A percentile compares a stretch with the other conserved stretches of the same genome.
Evolutionary conservation across 441 rosid genomes (phyloP).

Genomic region (Gossypium aridum): DNA sequence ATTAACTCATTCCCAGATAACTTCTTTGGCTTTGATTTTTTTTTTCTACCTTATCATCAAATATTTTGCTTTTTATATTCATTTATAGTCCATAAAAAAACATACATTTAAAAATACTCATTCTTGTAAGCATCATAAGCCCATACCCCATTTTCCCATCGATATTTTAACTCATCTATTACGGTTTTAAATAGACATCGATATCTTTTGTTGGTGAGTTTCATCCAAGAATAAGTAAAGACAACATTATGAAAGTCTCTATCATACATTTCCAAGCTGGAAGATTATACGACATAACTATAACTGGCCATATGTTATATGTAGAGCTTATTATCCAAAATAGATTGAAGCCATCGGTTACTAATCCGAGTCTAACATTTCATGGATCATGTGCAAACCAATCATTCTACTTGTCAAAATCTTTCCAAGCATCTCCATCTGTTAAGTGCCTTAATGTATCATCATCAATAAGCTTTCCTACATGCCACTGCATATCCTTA

Average conservation of each 20-base stretch:
- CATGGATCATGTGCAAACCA: neutral
- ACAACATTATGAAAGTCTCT: neutral
- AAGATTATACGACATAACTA: too few relatives aligned
- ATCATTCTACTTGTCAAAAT: too few relatives aligned
- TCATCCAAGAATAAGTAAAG: neutral
- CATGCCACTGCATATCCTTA: too few relatives aligned
- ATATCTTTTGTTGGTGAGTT: neutral
- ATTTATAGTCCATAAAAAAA: neutral
- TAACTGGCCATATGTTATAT: neutral
- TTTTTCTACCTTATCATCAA: too few relatives aligned
- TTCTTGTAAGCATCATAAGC: neutral
- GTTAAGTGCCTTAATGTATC: too few relatives aligned
- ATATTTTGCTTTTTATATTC: neutral
- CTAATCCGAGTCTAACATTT: neutral
- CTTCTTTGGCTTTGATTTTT: too few relatives aligned
- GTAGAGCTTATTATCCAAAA: neutral
- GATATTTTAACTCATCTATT: neutral
- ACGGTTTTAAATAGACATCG: neutral
- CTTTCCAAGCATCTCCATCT: too few relatives aligned
- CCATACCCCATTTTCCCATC: neutral
- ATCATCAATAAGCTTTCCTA: too few relatives aligned
- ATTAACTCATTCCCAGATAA: neutral
- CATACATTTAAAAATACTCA: neutral
- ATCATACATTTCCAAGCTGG: neutral
- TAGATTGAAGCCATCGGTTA: neutral